Evolutionary conservation across 139 green algal genomes (phyloP).

Genomic region (Auxenochlorella protothecoides): DNA sequence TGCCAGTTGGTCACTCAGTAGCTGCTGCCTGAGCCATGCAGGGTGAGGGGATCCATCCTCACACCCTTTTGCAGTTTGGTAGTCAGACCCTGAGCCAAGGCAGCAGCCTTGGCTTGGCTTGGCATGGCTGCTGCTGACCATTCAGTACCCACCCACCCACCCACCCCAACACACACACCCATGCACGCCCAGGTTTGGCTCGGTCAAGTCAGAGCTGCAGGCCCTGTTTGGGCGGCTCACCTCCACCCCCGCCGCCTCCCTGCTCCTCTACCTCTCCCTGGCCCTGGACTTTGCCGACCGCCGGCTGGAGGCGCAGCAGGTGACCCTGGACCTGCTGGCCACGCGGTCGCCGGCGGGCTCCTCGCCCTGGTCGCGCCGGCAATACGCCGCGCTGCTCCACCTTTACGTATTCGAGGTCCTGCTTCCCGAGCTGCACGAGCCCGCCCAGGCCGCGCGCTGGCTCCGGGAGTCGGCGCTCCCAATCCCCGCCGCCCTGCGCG

Average conservation of each 20-base stretch:
- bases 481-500: not conserved
- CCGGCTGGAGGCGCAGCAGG: not conserved
- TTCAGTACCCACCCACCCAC: no score
- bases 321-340: slow-evolving; percentile 3
- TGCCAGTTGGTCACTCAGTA: no score
- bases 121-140: no score
- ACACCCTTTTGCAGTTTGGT: no score
- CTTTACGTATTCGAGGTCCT: slow-evolving; percentile 13
- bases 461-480: not conserved
- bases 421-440: slow-evolving; percentile 3
- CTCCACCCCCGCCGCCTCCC: not conserved
- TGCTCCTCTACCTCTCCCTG: slow-evolving; percentile 15
- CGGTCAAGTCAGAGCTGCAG: not conserved
- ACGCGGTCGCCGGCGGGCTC: not conserved
- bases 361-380: not conserved
- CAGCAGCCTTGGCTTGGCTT: no score
- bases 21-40: no score
- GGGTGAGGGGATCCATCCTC: no score
- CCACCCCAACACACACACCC: no score
- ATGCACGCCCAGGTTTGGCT: not conserved
- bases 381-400: slow-evolving; percentile 9
- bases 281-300: slow-evolving; percentile 2
- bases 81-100: no score
- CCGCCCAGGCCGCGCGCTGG: slow-evolving; percentile 9
- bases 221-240: slow-evolving; percentile 3